Evolutionary conservation across 352 stramenopile genomes (phyloP).

Genomic region (Aphanomyces invadans): DNA sequence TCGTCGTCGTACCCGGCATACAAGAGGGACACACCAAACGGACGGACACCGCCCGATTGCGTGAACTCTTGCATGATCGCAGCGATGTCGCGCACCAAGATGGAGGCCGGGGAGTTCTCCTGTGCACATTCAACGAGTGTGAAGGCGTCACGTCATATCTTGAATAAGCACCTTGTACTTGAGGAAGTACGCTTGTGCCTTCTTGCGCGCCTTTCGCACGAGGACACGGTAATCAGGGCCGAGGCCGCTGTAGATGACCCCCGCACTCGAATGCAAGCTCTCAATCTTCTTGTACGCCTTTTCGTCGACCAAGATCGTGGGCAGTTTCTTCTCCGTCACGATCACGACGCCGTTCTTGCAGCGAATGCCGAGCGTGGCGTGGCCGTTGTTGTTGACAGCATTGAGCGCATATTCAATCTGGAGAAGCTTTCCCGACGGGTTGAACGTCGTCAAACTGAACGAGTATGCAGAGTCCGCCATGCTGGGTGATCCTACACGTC

Average conservation of each 20-base stretch:
- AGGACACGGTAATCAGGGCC: slow-evolving; percentile 98
- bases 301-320: slow-evolving; percentile 93
- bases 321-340: slow-evolving; percentile 98
- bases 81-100: slow-evolving; percentile 95
- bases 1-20: slow-evolving; percentile 98
- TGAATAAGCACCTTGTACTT: slow-evolving; percentile 94
- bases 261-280: slow-evolving; percentile 83
- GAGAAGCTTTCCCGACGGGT: slow-evolving; percentile 97
- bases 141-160: too few relatives aligned
- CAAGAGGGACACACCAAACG: slow-evolving; percentile 98
- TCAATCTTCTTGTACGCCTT: slow-evolving; percentile 95
- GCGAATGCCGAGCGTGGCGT: slow-evolving; percentile 96
- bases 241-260: slow-evolving; percentile 96
- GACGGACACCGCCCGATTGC: slow-evolving; percentile 94
- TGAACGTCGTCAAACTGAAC: slow-evolving; percentile 99
- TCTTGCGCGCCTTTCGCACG: slow-evolving; percentile 93
- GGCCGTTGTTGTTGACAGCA: slow-evolving; percentile 94
- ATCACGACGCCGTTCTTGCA: slow-evolving; percentile 99
- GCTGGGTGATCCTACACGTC: slow-evolving; percentile 24
- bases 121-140: too few relatives aligned
- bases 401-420: slow-evolving; percentile 99
- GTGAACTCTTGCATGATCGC: slow-evolving; percentile 99
- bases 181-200: slow-evolving; percentile 92
- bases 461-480: slow-evolving; percentile 97
- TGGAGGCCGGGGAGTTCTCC: slow-evolving; percentile 89